phyloP scores from a whole-genome alignment of 345 rosid species.

The Adansonia digitata region DNA sequence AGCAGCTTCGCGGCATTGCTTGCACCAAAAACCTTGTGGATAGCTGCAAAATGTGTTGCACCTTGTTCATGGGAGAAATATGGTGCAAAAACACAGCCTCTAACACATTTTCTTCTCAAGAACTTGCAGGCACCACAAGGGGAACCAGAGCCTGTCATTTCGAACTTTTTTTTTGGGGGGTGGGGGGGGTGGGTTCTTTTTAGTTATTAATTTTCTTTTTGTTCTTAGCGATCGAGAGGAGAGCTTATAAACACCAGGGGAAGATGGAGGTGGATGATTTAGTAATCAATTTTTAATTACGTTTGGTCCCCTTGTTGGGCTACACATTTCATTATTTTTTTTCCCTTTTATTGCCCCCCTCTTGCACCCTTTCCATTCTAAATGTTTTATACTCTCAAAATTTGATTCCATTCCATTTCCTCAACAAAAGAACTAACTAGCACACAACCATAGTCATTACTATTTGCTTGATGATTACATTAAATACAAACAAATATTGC shows the following conservation, averaged over 20 bases:
- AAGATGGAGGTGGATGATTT: constrained; percentile 56
- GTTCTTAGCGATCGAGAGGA: constrained; percentile 10
- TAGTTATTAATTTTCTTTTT: constrained; percentile 9
- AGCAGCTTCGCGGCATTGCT: constrained; percentile 89
- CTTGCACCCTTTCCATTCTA: constrained; percentile 24
- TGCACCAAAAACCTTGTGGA: constrained; percentile 95
- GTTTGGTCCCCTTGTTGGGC: constrained; percentile 68
- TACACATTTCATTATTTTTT: constrained; percentile 48
- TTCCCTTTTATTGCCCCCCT: constrained; percentile 20
- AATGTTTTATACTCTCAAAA: constrained; percentile 25
- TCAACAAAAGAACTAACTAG: constrained; percentile 46
- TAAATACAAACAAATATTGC: too few species aligned
- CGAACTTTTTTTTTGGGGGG: neutral
- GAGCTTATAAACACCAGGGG: constrained; percentile 62
- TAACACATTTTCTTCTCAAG: constrained; percentile 83
- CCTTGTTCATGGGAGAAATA: constrained; percentile 96
- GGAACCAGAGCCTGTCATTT: constrained; percentile 70
- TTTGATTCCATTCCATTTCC: constrained; percentile 44
- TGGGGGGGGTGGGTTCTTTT: too few species aligned
- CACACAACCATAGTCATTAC: too few species aligned
- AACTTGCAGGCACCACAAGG: constrained; percentile 99
- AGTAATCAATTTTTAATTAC: constrained; percentile 48
- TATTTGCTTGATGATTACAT: too few species aligned
- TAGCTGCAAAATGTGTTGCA: constrained; percentile 80
- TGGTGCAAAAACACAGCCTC: constrained; percentile 94